Percentiles rank a stretch among this genome's conserved stretches.
These are phyloP conservation scores for Fusarium nygamai DNA, from an alignment of 2,329 filamentous ascomycete species.

Conservation along the genomic window DNA sequence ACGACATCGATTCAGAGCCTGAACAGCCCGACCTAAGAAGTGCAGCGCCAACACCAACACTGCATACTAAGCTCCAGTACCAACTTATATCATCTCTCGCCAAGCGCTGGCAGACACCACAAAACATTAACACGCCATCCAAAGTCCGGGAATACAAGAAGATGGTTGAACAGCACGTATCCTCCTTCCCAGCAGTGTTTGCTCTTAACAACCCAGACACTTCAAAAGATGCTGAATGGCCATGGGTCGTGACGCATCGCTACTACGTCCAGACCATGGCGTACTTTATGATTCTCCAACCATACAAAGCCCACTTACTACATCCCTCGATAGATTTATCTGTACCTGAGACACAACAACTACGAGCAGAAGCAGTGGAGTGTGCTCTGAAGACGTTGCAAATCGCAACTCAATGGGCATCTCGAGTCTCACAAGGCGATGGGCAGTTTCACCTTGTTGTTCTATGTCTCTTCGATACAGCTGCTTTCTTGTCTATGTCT, in stretches of 20 bases:
- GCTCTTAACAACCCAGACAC: neutral
- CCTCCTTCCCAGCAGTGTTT: neutral
- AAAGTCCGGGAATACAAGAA: neutral
- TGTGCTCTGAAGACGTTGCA: neutral
- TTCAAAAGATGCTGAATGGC: neutral
- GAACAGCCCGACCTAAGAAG: neutral
- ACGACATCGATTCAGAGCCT: neutral
- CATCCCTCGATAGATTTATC: neutral
- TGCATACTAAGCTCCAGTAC: conserved; percentile 7
- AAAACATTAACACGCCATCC: neutral
- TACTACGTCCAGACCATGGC: conserved; percentile 18
- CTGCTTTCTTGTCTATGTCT: conserved; percentile 1
- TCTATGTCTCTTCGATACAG: neutral
- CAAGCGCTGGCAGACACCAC: conserved; percentile 8
- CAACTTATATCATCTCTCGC: conserved; percentile 11
- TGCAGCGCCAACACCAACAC: neutral
- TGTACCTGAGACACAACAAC: neutral
- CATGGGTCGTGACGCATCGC: conserved; percentile 9
- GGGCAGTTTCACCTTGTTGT: conserved; percentile 10
- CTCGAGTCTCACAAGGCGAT: neutral
- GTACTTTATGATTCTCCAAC: conserved; percentile 9
- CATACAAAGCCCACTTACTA: neutral
- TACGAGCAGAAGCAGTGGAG: neutral
- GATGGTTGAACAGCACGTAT: neutral
- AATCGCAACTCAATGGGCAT: conserved; percentile 2